A percentile compares a stretch with the other conserved stretches of the same genome.
phyloP scores from a whole-genome alignment of 1,284 basidiomycete species.

The Malassezia sympodialis region DNA sequence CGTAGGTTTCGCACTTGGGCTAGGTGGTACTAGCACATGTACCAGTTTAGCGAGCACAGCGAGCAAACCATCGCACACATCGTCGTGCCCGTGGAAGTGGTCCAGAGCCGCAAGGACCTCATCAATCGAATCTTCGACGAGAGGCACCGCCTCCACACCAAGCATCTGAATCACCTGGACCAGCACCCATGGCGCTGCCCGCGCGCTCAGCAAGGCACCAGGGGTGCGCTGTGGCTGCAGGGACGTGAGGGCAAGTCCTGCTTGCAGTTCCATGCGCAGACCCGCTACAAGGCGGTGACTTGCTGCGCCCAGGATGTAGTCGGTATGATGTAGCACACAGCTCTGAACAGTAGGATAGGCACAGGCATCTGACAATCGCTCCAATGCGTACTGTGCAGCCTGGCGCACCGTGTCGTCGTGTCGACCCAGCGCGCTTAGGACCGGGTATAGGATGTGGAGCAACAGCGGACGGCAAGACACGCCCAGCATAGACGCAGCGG shows the following conservation, averaged over 20 bases:
- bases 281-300: slow-evolving; percentile 32
- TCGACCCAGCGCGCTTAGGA: slow-evolving; percentile 28
- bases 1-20: neutral
- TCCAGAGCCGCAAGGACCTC: slow-evolving; percentile 44
- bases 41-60: slow-evolving; percentile 34
- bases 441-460: slow-evolving; percentile 29
- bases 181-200: slow-evolving; percentile 41
- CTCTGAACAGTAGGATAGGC: slow-evolving; percentile 32
- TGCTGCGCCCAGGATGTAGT: slow-evolving; percentile 40
- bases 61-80: slow-evolving; percentile 30
- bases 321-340: slow-evolving; percentile 37
- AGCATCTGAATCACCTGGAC: slow-evolving; percentile 41
- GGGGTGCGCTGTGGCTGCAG: neutral
- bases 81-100: slow-evolving; percentile 33
- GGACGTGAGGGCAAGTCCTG: neutral
- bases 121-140: slow-evolving; percentile 44
- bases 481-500: slow-evolving; percentile 29
- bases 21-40: slow-evolving; percentile 25
- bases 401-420: slow-evolving; percentile 11
- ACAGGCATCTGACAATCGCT: slow-evolving; percentile 25
- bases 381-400: slow-evolving; percentile 19
- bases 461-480: slow-evolving; percentile 27
- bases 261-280: slow-evolving; percentile 21
- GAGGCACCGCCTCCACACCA: slow-evolving; percentile 33
- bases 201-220: slow-evolving; percentile 24